These are phyloP conservation scores for Dactylellina drechsleri DNA, from an alignment of 2,329 filamentous ascomycete genomes.

Conservation along the genomic window DNA sequence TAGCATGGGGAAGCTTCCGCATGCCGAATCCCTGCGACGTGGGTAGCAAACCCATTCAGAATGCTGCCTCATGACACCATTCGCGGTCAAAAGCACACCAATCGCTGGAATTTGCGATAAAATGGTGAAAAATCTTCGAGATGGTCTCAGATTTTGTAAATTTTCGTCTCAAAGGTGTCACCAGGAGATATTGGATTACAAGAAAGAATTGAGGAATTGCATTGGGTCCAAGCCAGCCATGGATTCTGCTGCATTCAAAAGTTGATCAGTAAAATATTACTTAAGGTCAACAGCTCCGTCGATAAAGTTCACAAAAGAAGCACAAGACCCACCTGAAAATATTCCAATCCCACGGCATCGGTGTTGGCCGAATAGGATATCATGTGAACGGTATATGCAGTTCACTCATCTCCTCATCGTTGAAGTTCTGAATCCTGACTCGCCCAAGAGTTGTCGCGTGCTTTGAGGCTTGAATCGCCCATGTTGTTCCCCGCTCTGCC, in stretches of 20 bases:
- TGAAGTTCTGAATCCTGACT: slow-evolving; percentile 16
- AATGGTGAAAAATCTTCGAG: slow-evolving; percentile 42
- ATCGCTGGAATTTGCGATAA: slow-evolving; percentile 10
- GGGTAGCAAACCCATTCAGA: slow-evolving; percentile 31
- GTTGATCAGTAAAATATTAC: not conserved
- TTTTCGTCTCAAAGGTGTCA: not conserved
- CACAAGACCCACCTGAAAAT: not conserved
- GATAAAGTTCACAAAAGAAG: not conserved
- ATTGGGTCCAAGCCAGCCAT: not conserved
- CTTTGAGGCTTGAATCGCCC: slow-evolving; percentile 53
- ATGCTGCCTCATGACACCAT: slow-evolving; percentile 52
- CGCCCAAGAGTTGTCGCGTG: slow-evolving; percentile 34
- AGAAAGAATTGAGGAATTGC: slow-evolving; percentile 6
- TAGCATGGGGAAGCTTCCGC: slow-evolving; percentile 40
- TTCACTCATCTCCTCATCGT: not conserved
- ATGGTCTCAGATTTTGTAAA: slow-evolving; percentile 24
- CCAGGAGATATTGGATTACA: slow-evolving; percentile 8
- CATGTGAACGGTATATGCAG: slow-evolving; percentile 37
- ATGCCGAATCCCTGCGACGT: slow-evolving; percentile 19
- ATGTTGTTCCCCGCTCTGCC: slow-evolving; percentile 3
- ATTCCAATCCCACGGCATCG: slow-evolving; percentile 24
- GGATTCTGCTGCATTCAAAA: too few species aligned
- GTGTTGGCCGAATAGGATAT: slow-evolving; percentile 41
- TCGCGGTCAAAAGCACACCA: slow-evolving; percentile 46
- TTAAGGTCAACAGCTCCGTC: not conserved